Conservation (phyloP, 163 green algal species). For the Scenedesmus sp. region DNA sequence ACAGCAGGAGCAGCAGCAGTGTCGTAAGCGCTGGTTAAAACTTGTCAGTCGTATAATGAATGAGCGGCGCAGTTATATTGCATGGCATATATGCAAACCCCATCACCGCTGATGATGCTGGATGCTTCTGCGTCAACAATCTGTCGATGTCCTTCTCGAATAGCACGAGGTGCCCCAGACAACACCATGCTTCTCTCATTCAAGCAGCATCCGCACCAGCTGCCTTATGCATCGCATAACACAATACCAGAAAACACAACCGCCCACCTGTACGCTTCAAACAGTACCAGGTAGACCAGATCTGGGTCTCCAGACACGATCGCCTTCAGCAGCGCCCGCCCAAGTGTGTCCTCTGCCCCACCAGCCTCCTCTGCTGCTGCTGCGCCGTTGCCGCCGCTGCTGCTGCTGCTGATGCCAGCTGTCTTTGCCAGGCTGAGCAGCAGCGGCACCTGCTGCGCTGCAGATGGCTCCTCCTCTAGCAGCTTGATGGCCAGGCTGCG, state of each 20-base stretch:
- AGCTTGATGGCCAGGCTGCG: constrained; percentile 77
- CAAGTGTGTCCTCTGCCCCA: constrained; percentile 60
- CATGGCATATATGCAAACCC: no score
- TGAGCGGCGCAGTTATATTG: no score
- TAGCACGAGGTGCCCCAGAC: no score
- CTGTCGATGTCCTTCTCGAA: no score
- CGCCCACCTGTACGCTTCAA: constrained; percentile 56
- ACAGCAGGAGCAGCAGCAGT: neutral
- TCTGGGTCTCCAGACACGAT: constrained; percentile 80
- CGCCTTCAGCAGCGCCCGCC: constrained; percentile 71
- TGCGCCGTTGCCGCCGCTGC: neutral
- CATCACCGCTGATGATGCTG: no score
- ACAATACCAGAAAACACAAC: neutral
- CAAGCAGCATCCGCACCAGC: no score
- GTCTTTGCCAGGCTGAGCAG: constrained; percentile 61
- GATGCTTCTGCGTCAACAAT: no score
- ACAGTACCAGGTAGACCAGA: constrained; percentile 80
- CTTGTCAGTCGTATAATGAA: no score
- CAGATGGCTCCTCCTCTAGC: constrained; percentile 79
- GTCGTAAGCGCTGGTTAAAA: no score
- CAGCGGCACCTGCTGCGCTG: constrained; percentile 71
- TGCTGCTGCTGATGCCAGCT: neutral
- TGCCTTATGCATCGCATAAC: neutral
- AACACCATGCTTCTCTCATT: no score
- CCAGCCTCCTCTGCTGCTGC: neutral